Evolutionary conservation across 352 stramenopile species (phyloP).

Genomic region (Pilasporangium apinafurcum): DNA sequence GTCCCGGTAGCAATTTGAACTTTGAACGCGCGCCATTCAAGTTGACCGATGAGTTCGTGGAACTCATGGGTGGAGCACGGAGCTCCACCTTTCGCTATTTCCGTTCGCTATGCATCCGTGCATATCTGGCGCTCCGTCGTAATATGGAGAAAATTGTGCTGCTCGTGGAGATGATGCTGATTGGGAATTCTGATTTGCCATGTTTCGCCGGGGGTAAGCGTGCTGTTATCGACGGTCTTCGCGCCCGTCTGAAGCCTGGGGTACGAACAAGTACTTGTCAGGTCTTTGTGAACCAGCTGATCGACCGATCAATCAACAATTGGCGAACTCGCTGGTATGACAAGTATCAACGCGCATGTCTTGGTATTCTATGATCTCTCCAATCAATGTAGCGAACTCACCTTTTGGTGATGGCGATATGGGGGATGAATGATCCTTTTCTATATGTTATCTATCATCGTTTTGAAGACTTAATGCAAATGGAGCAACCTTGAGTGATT

Average conservation of each 20-base stretch:
- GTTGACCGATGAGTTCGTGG: conserved; percentile 94
- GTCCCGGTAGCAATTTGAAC: conserved; percentile 90
- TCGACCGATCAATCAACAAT: conserved; percentile 87
- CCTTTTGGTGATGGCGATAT: no score
- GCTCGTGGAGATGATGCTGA: conserved; percentile 95
- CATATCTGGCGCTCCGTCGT: conserved; percentile 91
- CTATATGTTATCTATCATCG: background rate
- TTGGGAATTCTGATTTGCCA: conserved; percentile 77
- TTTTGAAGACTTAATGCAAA: no score
- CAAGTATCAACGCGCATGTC: conserved; percentile 86
- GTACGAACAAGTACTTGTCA: conserved; percentile 77
- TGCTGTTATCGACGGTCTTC: conserved; percentile 71
- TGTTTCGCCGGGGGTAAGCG: conserved; percentile 83
- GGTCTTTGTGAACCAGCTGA: conserved; percentile 80
- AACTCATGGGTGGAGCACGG: conserved; percentile 91
- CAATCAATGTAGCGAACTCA: no score
- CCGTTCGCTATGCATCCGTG: conserved; percentile 93
- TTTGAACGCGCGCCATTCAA: conserved; percentile 98
- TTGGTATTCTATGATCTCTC: conserved; percentile 78
- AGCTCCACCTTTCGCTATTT: conserved; percentile 93
- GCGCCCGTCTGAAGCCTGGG: conserved; percentile 66
- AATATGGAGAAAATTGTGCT: conserved; percentile 95
- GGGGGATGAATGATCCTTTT: background rate
- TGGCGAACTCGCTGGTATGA: conserved; percentile 89
- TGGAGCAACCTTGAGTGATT: no score